phyloP scores from a whole-genome alignment of 2,329 filamentous ascomycete species.

The Colletotrichum sp. region DNA sequence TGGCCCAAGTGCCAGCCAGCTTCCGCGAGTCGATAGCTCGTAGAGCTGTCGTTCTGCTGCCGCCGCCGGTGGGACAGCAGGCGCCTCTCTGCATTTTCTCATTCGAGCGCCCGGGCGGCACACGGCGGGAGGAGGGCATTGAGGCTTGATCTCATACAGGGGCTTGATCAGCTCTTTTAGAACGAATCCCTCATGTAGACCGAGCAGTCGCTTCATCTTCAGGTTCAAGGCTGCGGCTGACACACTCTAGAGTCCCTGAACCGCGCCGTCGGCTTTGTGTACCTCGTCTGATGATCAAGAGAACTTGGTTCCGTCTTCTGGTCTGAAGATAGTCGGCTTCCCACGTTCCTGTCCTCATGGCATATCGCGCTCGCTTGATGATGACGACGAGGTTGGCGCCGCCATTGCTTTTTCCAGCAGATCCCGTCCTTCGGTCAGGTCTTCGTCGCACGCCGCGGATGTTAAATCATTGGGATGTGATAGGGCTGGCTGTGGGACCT shows the following conservation, averaged over 20 bases:
- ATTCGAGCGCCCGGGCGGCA: background rate
- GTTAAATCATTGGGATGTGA: background rate
- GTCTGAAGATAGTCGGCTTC: background rate
- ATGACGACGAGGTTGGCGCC: background rate
- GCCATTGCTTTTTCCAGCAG: background rate
- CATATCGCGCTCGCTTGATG: background rate
- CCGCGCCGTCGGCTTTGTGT: background rate
- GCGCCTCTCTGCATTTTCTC: background rate
- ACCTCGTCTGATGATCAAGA: background rate
- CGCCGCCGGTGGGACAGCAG: background rate
- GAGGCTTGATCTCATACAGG: background rate
- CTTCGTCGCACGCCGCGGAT: background rate
- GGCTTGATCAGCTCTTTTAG: background rate
- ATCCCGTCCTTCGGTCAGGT: background rate
- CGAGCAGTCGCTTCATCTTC: background rate
- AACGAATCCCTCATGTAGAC: background rate
- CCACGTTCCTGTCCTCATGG: background rate
- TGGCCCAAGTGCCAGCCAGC: slow-evolving; percentile 1
- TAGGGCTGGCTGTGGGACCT: slow-evolving; percentile 6
- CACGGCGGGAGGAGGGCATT: background rate
- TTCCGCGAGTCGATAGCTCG: background rate
- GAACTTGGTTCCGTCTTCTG: background rate
- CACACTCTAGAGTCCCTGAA: background rate
- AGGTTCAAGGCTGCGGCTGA: background rate
- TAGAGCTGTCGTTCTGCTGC: background rate